These are phyloP conservation scores for Candida saitoana DNA, from an alignment of 805 yeast species.

Conservation along the genomic window DNA sequence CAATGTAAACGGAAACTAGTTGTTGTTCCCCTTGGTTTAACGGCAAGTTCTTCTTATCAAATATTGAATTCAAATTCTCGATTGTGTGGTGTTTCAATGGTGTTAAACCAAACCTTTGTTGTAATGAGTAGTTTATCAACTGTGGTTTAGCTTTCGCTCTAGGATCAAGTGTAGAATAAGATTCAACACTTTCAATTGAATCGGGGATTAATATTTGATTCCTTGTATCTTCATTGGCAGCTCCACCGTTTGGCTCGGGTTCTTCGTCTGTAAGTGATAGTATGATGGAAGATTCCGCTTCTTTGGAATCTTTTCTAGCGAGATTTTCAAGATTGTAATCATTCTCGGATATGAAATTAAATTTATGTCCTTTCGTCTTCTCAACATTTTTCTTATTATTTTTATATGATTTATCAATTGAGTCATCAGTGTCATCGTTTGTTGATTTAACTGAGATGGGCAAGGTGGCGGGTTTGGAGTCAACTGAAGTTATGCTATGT, in stretches of 20 bases:
- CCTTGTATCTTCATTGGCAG: not conserved
- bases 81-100: constrained; percentile 2
- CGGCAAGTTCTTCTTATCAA: constrained; percentile 7
- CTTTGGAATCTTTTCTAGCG: not conserved
- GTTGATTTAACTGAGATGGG: not conserved
- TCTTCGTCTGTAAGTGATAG: not conserved
- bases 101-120: constrained; percentile 6
- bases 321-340: not conserved
- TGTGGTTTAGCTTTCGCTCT: constrained; percentile 2
- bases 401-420: not conserved
- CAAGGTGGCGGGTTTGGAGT: not conserved
- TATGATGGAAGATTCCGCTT: not conserved
- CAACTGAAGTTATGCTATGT: not conserved
- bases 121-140: constrained; percentile 9
- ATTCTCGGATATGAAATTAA: not conserved
- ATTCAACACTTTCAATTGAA: not conserved
- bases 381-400: not conserved
- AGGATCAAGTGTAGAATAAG: constrained; percentile 11
- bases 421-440: not conserved
- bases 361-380: not conserved
- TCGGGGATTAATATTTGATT: not conserved
- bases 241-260: not conserved
- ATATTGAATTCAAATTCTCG: constrained; percentile 9
- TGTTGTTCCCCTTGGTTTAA: constrained; percentile 3
- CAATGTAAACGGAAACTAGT: constrained; percentile 5